Base-by-base conservation (phyloP, 2,329 filamentous ascomycete genomes). In the Xylaria sp. region DNA sequence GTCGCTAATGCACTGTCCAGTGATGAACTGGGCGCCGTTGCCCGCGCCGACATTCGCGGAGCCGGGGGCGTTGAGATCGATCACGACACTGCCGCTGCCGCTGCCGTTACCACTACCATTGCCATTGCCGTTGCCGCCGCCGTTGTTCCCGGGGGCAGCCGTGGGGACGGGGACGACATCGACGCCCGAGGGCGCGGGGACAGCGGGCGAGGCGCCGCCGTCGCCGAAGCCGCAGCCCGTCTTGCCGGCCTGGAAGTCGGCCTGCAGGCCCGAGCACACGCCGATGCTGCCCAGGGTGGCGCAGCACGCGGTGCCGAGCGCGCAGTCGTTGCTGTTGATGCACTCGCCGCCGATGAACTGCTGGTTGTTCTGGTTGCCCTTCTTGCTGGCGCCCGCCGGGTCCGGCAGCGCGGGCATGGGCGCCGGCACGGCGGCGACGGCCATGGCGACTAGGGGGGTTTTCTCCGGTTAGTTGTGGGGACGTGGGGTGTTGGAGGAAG, bases 261-360 rank as follows among this genome's bases (percentile, higher is more conserved):
- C 71, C 29, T 61, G 65, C 25, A 69, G 31, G 10, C 70, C 71
- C 8, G 71, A 72, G 67, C 71, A 72, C 9, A 72, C 29, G 3
- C 68, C 71, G 49, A 65, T 62, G 41, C 66, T 66, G 10, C 64
- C 64, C 1, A 70, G 58, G n/a, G 54, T 65, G 4, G 72, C 72
- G 63, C 72, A 74, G 67, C 72, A 74, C 0, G 66, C 60, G 2
- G 67, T 71, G 15, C 10, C 37, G 1, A 63, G 47, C 17, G 56
- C 70, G 68, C 72, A 74, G 68, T 74, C 71, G 21, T 58, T 60
- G 7, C 59, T 63, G 63, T 59, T 70, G 4, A 67, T 40, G 60
- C 72, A 74, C 7, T 70, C 54, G 4, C 70, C 71, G 44, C 69
- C 69, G 61, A 73, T 73, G 65, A 73, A 73, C 48, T 72, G 71